Evolutionary conservation across 1,284 basidiomycete genomes (phyloP).

Genomic region (Irpex rosettiformis): DNA sequence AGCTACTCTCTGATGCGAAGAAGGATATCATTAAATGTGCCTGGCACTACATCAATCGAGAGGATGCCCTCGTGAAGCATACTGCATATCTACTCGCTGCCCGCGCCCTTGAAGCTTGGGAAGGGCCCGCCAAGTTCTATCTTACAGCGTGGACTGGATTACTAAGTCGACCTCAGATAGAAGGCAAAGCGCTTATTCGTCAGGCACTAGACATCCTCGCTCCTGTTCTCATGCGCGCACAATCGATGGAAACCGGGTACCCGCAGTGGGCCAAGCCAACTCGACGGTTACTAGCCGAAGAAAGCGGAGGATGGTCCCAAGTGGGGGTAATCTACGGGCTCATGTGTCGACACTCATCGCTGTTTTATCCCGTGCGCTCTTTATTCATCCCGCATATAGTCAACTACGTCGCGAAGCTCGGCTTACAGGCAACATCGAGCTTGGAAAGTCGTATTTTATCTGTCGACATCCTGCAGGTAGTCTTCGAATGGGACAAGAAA

Average conservation of each 20-base stretch:
- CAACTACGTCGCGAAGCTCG: conserved; percentile 85
- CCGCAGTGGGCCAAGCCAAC: conserved; percentile 91
- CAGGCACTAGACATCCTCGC: conserved; percentile 92
- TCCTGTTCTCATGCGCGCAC: conserved; percentile 71
- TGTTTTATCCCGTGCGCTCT: conserved; percentile 93
- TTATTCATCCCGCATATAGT: conserved; percentile 97
- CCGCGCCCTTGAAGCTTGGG: conserved; percentile 91
- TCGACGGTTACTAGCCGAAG: conserved; percentile 86
- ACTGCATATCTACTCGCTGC: conserved; percentile 92
- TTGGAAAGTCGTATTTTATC: conserved; percentile 80
- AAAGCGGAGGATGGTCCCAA: conserved; percentile 80
- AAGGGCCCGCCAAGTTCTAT: conserved; percentile 92
- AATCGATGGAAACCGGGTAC: conserved; percentile 55
- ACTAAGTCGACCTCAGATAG: conserved; percentile 78
- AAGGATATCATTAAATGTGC: conserved; percentile 97
- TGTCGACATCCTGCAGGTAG: conserved; percentile 82
- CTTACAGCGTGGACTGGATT: conserved; percentile 93
- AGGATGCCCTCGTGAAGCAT: conserved; percentile 93
- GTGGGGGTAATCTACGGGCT: conserved; percentile 90
- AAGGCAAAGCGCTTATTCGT: conserved; percentile 80
- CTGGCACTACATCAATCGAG: conserved; percentile 85
- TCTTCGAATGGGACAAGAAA: conserved; percentile 86
- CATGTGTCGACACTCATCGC: conserved; percentile 86
- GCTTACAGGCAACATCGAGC: conserved; percentile 73
- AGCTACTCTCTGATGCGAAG: conserved; percentile 75